A percentile compares a stretch with the other conserved stretches of the same genome.
phyloP scores from a whole-genome alignment of 768 basidiomycete species.

The Lenzites betulinus region DNA sequence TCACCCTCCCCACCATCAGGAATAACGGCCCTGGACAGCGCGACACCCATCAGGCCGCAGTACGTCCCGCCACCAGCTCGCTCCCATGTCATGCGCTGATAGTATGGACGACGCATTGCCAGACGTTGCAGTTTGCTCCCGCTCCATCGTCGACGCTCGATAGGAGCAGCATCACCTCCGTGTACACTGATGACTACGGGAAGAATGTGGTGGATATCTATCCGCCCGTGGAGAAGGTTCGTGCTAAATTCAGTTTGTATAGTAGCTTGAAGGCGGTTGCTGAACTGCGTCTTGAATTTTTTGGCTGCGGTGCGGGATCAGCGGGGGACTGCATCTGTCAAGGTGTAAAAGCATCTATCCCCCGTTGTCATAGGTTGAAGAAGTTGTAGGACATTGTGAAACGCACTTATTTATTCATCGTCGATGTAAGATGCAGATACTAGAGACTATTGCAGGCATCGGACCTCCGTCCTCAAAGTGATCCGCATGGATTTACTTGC shows the following conservation, averaged over 20 bases:
- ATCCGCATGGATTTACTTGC: too few relatives aligned
- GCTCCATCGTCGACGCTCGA: background rate
- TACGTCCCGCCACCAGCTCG: background rate
- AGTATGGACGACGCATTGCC: too few relatives aligned
- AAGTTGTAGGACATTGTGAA: too few relatives aligned
- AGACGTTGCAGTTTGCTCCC: background rate
- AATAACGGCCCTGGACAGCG: background rate
- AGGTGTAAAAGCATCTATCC: too few relatives aligned
- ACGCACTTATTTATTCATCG: too few relatives aligned
- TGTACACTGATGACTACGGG: background rate
- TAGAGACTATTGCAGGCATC: too few relatives aligned
- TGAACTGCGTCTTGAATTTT: background rate
- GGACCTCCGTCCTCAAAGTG: too few relatives aligned
- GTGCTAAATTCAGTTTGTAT: background rate
- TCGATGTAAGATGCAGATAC: too few relatives aligned
- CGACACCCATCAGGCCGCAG: conserved; percentile 1
- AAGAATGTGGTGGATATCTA: background rate
- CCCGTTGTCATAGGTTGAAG: too few relatives aligned
- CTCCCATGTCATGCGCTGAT: background rate
- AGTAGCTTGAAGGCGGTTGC: background rate
- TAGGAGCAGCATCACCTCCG: background rate
- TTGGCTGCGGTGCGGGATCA: background rate
- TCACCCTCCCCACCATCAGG: background rate
- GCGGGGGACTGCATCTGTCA: too few relatives aligned
- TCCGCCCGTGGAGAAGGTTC: background rate